Evolutionary conservation across 768 basidiomycete species (phyloP), one percentile per base, ranked within the genome.

Genomic region (Dacryopinax primogenitus): DNA sequence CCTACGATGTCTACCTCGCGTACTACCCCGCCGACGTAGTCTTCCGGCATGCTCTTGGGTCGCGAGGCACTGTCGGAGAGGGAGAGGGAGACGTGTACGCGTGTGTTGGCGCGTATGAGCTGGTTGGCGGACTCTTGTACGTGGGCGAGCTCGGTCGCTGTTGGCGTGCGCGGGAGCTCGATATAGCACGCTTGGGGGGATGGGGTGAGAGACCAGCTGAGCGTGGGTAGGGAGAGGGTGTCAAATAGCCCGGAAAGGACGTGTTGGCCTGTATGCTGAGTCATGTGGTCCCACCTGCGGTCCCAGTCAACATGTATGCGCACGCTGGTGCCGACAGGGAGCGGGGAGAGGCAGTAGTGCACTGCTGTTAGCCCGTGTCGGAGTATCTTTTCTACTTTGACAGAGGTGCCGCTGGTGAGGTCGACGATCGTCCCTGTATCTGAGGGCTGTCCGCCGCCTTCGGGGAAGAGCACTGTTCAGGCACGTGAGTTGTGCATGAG

Each of bases 261-360:
- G 67, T 91, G 90, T 70, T 92, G 90, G 0, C 86, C 86, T 0
- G 89, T 90, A 73, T 92, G 90, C 82, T 89, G 83, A 16, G 84
- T 82, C 86, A 88, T 88, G 78, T 88, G 86, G 71, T 92, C 90
- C 67, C 84, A 81, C 67, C 90, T 80, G 68, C 86, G 78, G 66
- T 81, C 78, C 73, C 80, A 84, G 16, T 85, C 89, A 23, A 78
- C 76, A 26, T 83, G 77, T 37, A 81, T 85, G 4, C 87, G 79
- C 3, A 81, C 78, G 58, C 83, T 78, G 13, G 72, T 74, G 7
- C 88, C 83, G 51, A 76, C 73, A 1, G 76, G 74, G 2, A 88
- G 84, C 28, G 82, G 75, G 4, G 76, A 41, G 80, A 73, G 1
- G 81, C 82, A 66, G 72, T 84, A 88, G 76, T 91, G 90, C 21